A percentile compares a stretch with the other conserved stretches of the same genome.
Conservation (phyloP, 2,329 filamentous ascomycete genomes). For the Aspergillus luchuensis region DNA sequence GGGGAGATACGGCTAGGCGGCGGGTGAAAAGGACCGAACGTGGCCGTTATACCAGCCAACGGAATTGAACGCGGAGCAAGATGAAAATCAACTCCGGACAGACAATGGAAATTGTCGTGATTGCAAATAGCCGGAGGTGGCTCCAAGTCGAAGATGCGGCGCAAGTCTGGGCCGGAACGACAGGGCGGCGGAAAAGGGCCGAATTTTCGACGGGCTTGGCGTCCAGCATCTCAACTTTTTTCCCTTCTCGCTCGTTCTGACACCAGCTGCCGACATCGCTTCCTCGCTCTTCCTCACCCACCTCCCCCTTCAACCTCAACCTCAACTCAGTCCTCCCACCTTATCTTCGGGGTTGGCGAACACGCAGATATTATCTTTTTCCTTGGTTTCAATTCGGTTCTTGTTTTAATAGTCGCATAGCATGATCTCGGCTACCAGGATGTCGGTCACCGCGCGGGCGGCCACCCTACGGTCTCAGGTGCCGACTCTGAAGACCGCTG, state of each 20-base stretch:
- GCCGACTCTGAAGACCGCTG: slow-evolving; percentile 34
- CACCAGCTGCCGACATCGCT: slow-evolving; percentile 30
- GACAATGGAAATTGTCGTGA: background rate
- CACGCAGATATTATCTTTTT: background rate
- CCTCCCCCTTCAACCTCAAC: slow-evolving; percentile 23
- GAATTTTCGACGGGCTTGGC: slow-evolving; percentile 44
- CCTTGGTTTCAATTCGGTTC: background rate
- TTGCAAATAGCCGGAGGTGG: background rate
- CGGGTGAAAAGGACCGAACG: background rate
- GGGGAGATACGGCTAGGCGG: background rate
- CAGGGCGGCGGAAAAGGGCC: slow-evolving; percentile 31
- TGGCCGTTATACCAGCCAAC: background rate
- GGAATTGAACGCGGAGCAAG: background rate
- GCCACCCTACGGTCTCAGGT: slow-evolving; percentile 39
- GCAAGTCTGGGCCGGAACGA: slow-evolving; percentile 24
- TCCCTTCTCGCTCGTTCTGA: slow-evolving; percentile 30
- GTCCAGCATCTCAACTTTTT: slow-evolving; percentile 36
- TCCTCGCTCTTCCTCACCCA: slow-evolving; percentile 19
- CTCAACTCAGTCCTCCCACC: slow-evolving; percentile 12
- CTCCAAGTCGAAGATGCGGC: background rate
- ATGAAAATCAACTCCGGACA: background rate
- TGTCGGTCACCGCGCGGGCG: slow-evolving; percentile 41
- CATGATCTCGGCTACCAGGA: slow-evolving; percentile 44
- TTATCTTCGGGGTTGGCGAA: slow-evolving; percentile 22
- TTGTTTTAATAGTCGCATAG: slow-evolving; percentile 25